phyloP scores from a whole-genome alignment of 345 rosid species.

The Gossypium sturtianum region DNA sequence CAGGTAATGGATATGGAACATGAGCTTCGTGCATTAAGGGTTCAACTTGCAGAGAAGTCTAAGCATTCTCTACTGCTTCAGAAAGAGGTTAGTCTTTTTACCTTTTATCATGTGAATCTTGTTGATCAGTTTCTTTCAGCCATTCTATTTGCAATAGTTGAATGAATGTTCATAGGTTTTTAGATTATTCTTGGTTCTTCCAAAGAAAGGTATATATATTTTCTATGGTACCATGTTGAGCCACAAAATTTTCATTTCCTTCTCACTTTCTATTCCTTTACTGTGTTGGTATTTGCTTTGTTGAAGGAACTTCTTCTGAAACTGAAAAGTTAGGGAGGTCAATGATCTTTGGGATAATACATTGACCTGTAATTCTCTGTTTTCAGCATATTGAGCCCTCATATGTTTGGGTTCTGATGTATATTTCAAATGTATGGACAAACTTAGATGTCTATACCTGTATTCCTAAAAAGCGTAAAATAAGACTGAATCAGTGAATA shows the following conservation, averaged over 20 bases:
- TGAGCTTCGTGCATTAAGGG: conserved; percentile 18
- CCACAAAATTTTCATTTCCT: background rate
- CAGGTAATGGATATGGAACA: conserved; percentile 25
- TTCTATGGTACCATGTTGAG: background rate
- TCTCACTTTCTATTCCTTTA: background rate
- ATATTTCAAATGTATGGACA: background rate
- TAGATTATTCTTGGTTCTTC: background rate
- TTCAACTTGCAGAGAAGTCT: conserved; percentile 19
- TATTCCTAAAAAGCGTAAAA: background rate
- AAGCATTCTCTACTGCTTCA: conserved; percentile 15
- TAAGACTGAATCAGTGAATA: background rate
- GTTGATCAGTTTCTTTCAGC: background rate
- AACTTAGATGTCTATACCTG: background rate
- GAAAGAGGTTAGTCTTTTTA: conserved; percentile 10
- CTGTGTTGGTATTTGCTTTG: background rate
- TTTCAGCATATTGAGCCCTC: background rate
- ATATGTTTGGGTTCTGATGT: background rate
- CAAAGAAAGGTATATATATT: background rate
- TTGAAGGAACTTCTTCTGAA: background rate
- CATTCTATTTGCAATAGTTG: background rate
- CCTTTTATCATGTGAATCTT: background rate
- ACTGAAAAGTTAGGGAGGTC: background rate
- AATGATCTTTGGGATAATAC: background rate
- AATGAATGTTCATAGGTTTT: background rate
- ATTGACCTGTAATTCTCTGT: background rate